These are phyloP conservation scores for Xerocomus brunneocitrinus DNA, from an alignment of 768 basidiomycete genomes.

Conservation along the genomic window DNA sequence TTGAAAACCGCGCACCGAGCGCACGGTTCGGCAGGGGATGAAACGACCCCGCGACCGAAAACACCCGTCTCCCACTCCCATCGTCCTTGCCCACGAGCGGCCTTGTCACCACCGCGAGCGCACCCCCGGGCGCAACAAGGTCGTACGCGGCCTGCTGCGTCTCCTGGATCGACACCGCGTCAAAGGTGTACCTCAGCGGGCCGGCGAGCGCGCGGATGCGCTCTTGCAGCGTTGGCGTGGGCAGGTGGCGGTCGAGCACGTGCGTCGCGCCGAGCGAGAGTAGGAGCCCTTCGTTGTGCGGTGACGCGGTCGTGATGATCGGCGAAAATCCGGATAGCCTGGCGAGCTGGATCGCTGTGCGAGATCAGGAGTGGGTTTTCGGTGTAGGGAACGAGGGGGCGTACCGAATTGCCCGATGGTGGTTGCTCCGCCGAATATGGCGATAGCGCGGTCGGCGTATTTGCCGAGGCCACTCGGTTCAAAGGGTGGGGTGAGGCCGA, in stretches of 20 bases:
- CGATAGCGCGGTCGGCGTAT: conserved; percentile 27
- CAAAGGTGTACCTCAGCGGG: conserved; percentile 13
- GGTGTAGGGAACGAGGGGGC: neutral
- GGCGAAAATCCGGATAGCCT: conserved; percentile 29
- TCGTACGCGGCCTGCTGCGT: conserved; percentile 32
- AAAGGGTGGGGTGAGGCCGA: conserved; percentile 26
- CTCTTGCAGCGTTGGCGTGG: conserved; percentile 5
- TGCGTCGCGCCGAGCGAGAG: conserved; percentile 35
- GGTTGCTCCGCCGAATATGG: conserved; percentile 36
- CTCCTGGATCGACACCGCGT: conserved; percentile 27
- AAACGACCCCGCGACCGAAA: conserved; percentile 8
- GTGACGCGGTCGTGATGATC: conserved; percentile 37
- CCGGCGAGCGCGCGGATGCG: neutral
- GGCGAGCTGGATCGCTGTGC: conserved; percentile 30
- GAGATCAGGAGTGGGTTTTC: neutral
- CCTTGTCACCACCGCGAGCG: conserved; percentile 16
- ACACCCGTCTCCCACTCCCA: neutral
- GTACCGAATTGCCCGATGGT: conserved; percentile 37
- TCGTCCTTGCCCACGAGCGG: neutral
- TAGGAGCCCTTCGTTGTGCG: conserved; percentile 26
- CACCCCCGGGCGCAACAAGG: conserved; percentile 29
- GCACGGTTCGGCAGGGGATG: conserved; percentile 3
- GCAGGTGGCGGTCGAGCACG: conserved; percentile 27
- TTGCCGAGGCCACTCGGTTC: conserved; percentile 25
- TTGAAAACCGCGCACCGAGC: conserved; percentile 14